Conservation (phyloP, 192 early-diverging fungal genomes). For the Powellomyces hirtus region DNA sequence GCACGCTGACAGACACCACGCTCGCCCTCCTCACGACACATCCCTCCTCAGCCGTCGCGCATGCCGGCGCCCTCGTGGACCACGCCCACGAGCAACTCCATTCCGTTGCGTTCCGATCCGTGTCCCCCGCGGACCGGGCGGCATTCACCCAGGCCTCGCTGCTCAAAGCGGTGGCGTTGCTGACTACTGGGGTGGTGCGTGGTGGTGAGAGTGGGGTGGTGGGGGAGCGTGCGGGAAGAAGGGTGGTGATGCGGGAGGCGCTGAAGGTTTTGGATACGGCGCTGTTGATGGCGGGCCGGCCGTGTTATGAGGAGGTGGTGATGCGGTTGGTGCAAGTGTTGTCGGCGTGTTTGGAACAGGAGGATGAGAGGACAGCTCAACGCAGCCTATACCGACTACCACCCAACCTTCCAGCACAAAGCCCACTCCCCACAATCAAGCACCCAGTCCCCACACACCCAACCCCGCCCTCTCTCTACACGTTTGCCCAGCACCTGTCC, state of each 20-base stretch:
- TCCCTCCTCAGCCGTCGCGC: neutral
- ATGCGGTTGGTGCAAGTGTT: conserved; percentile 13
- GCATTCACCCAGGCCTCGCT: neutral
- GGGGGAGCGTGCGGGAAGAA: no score
- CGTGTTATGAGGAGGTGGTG: conserved; percentile 24
- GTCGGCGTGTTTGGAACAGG: conserved; percentile 19
- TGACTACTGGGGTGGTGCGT: neutral
- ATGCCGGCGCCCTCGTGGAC: conserved; percentile 15
- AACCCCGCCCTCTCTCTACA: conserved; percentile 35
- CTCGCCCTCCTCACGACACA: no score
- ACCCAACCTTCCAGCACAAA: neutral
- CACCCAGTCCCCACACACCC: conserved; percentile 28
- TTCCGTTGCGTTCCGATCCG: neutral
- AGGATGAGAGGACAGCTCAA: neutral
- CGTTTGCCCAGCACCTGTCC: conserved; percentile 39
- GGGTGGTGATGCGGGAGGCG: conserved; percentile 14
- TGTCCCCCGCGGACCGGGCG: neutral
- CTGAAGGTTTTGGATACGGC: conserved; percentile 52
- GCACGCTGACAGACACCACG: no score
- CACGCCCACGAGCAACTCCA: neutral
- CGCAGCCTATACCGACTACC: neutral
- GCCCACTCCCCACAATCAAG: conserved; percentile 12
- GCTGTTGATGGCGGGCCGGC: conserved; percentile 57
- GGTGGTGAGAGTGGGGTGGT: neutral
- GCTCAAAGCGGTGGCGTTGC: conserved; percentile 5